These are phyloP conservation scores for Vigna mungo DNA, from an alignment of 306 rosid genomes.

Conservation along the genomic window DNA sequence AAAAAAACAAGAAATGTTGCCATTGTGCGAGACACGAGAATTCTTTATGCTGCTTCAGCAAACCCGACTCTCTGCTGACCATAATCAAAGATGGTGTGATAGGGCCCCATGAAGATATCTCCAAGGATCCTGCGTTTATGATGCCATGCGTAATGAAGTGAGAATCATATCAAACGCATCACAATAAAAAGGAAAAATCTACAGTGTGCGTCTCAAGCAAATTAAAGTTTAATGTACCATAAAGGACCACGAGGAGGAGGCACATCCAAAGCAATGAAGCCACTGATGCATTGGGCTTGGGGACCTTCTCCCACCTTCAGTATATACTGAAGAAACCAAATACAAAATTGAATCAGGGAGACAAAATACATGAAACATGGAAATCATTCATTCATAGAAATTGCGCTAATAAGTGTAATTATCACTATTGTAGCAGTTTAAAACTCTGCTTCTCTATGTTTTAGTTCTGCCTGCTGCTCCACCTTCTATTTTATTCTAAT, in stretches of 20 bases:
- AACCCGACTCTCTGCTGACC: constrained; percentile 82
- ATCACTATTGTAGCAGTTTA: not conserved
- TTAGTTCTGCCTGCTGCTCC: constrained; percentile 8
- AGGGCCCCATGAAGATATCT: constrained; percentile 90
- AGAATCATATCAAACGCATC: constrained; percentile 40
- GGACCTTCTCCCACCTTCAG: constrained; percentile 79
- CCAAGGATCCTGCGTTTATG: constrained; percentile 84
- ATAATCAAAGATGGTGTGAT: constrained; percentile 87
- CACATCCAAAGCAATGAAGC: constrained; percentile 76
- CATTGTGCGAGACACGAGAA: not conserved
- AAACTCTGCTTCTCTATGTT: not conserved
- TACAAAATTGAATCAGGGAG: constrained; percentile 34
- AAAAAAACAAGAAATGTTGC: not conserved
- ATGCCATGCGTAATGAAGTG: constrained; percentile 22
- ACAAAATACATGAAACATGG: constrained; percentile 26
- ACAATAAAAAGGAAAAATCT: constrained; percentile 4
- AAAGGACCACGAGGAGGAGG: constrained; percentile 98
- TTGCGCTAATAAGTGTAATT: not conserved
- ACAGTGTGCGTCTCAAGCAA: constrained; percentile 9
- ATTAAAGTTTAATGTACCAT: constrained; percentile 60
- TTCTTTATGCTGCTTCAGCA: constrained; percentile 79
- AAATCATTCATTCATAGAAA: constrained; percentile 10
- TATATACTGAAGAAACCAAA: constrained; percentile 71
- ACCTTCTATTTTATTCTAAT: constrained; percentile 15
- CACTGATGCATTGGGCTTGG: constrained; percentile 87